phyloP scores from a whole-genome alignment of 768 basidiomycete genomes.

The Hypholoma fasciculare region DNA sequence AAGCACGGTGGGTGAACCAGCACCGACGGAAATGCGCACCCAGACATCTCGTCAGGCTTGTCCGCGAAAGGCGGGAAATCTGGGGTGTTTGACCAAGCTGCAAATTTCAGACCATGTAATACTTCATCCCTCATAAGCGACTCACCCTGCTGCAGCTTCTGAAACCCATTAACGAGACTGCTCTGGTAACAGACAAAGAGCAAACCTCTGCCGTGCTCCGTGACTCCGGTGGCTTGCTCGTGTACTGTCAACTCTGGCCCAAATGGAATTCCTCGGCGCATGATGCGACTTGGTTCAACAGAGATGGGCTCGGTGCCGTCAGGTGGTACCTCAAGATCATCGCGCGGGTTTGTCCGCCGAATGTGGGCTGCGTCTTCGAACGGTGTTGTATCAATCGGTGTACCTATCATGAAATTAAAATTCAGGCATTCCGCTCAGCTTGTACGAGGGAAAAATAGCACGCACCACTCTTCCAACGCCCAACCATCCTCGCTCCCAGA shows the following conservation, averaged over 20 bases:
- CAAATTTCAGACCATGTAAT: not conserved
- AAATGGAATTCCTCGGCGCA: slow-evolving; percentile 50
- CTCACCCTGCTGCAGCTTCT: slow-evolving; percentile 41
- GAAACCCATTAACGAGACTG: slow-evolving; percentile 39
- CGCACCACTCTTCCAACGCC: slow-evolving; percentile 57
- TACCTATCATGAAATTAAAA: slow-evolving; percentile 26
- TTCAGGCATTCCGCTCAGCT: too few relatives aligned
- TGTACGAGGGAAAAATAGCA: slow-evolving; percentile 1
- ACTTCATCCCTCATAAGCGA: not conserved
- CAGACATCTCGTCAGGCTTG: slow-evolving; percentile 20
- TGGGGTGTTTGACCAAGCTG: slow-evolving; percentile 39
- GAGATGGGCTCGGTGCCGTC: not conserved
- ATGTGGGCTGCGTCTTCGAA: slow-evolving; percentile 47
- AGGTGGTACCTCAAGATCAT: slow-evolving; percentile 32
- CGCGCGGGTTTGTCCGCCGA: slow-evolving; percentile 47
- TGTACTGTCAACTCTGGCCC: slow-evolving; percentile 47
- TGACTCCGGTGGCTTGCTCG: slow-evolving; percentile 36
- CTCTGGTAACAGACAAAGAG: slow-evolving; percentile 45
- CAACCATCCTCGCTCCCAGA: slow-evolving; percentile 53
- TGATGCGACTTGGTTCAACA: slow-evolving; percentile 37
- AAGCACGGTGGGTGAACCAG: not conserved
- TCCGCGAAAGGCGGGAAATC: slow-evolving; percentile 33
- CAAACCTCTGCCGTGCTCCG: slow-evolving; percentile 46
- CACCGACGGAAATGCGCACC: slow-evolving; percentile 20
- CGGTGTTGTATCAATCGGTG: slow-evolving; percentile 46